A percentile compares a stretch with the other conserved stretches of the same genome.
These are phyloP conservation scores for Cladosporium sp. DNA, from an alignment of 2,329 filamentous ascomycete species.

Conservation along the genomic window DNA sequence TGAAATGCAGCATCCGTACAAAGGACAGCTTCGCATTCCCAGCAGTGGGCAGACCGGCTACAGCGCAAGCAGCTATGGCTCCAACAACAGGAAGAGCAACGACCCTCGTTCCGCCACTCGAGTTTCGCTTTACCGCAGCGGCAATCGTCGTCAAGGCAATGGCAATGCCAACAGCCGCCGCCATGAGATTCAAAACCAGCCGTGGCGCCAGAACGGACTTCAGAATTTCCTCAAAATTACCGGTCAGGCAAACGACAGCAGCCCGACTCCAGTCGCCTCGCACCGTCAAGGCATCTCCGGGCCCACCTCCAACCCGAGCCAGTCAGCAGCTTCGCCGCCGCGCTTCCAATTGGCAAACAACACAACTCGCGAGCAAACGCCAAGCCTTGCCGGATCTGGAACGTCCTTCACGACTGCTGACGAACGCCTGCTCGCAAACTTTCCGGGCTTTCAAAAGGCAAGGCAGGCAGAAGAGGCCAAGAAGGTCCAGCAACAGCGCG, in stretches of 20 bases:
- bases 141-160: neutral
- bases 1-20: constrained; percentile 3
- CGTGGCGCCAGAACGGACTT: neutral
- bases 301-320: neutral
- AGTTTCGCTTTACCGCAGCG: neutral
- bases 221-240: neutral
- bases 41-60: constrained; percentile 1
- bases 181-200: neutral
- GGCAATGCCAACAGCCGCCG: neutral
- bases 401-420: constrained; percentile 6
- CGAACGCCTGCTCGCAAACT: constrained; percentile 5
- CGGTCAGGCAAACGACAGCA: neutral
- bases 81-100: neutral
- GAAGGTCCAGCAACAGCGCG: no score
- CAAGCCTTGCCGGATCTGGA: neutral
- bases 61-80: constrained; percentile 7
- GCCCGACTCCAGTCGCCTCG: neutral
- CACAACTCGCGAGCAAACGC: neutral
- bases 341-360: neutral
- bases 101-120: constrained; percentile 9
- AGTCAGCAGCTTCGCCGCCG: neutral
- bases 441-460: neutral
- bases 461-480: neutral
- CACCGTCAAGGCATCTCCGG: neutral
- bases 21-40: constrained; percentile 4